Conservation (phyloP, 164 flowering plant genomes). For the Magnolia sinica region DNA sequence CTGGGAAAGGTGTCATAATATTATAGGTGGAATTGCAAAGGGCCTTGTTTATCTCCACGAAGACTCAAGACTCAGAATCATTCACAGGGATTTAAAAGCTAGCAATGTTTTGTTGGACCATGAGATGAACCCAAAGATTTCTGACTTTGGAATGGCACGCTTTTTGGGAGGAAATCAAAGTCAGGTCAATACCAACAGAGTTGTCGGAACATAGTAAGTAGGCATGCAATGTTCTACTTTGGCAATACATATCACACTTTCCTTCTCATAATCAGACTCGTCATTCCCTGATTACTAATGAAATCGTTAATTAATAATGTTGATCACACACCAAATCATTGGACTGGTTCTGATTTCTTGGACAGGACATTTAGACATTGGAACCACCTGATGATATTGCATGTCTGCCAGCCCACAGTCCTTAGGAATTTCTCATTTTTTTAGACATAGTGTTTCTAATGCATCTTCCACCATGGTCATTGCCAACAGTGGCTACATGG, state of each 20-base stretch:
- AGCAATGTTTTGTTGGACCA: slow-evolving; percentile 46
- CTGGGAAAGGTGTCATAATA: slow-evolving; percentile 22
- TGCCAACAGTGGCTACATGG: neutral
- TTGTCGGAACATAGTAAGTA: slow-evolving; percentile 38
- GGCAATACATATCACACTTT: no score
- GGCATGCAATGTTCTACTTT: no score
- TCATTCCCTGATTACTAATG: no score
- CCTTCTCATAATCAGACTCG: no score
- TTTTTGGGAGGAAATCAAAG: slow-evolving; percentile 27
- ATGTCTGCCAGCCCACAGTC: neutral
- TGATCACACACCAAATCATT: no score
- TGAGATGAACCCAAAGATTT: slow-evolving; percentile 40
- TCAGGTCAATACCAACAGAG: slow-evolving; percentile 18
- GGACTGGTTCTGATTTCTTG: no score
- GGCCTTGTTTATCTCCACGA: slow-evolving; percentile 59
- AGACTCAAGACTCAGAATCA: slow-evolving; percentile 43
- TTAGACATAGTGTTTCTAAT: neutral
- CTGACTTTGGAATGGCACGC: slow-evolving; percentile 50
- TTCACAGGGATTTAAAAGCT: slow-evolving; percentile 57
- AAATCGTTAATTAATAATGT: no score
- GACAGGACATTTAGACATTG: no score
- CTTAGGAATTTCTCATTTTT: no score
- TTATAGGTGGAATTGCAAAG: slow-evolving; percentile 38
- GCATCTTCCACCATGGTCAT: neutral
- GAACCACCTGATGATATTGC: neutral